A percentile compares a stretch with the other conserved stretches of the same genome.
Evolutionary conservation across 257 asterid species (phyloP).

Genomic region (Przewalskia tangutica): DNA sequence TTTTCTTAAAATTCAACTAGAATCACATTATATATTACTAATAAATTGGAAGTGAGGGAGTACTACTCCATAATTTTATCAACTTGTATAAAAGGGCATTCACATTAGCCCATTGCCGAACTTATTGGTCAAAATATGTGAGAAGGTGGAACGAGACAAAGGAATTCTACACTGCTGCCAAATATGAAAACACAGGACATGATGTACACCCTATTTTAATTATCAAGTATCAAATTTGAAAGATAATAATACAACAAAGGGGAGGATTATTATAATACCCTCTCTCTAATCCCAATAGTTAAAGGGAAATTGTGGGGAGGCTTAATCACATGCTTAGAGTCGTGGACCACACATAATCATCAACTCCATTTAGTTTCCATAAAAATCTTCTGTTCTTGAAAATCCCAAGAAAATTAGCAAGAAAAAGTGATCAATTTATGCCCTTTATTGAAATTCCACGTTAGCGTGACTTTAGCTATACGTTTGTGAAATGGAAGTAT

Average conservation of each 20-base stretch:
- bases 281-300: not conserved
- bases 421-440: not conserved
- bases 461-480: slow-evolving; percentile 46
- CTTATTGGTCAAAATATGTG: not conserved
- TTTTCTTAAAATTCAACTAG: not conserved
- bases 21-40: not conserved
- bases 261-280: not conserved
- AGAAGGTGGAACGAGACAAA: not conserved
- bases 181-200: not conserved
- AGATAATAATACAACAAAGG: slow-evolving; percentile 4
- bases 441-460: slow-evolving; percentile 16
- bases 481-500: slow-evolving; percentile 29
- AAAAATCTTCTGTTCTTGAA: slow-evolving; percentile 8
- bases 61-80: not conserved
- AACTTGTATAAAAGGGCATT: not conserved
- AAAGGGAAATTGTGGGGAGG: not conserved
- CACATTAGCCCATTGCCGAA: not conserved
- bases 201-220: not conserved
- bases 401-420: slow-evolving; percentile 37
- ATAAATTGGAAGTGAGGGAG: not conserved
- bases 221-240: not conserved
- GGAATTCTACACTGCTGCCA: not conserved
- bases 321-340: slow-evolving; percentile 22
- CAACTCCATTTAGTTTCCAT: slow-evolving; percentile 10
- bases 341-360: slow-evolving; percentile 21